Conservation (phyloP, 345 rosid genomes). For the Acer saccharum region DNA sequence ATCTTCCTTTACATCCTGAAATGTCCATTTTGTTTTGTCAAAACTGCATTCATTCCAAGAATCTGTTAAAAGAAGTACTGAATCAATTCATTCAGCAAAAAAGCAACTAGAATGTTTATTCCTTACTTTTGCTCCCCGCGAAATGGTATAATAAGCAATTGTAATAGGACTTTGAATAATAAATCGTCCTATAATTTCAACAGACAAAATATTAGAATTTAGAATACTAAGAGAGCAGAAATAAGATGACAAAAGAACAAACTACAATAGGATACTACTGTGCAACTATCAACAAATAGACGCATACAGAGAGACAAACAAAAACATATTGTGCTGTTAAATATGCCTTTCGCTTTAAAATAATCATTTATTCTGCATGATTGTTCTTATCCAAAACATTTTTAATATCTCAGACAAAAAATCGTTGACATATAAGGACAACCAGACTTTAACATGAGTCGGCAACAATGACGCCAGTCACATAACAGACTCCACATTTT, state of each 20-base stretch:
- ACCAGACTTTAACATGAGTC: not conserved
- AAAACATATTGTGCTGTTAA: not conserved
- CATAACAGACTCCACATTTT: not conserved
- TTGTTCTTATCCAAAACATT: not conserved
- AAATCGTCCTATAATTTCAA: conserved; percentile 69
- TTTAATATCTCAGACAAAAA: not conserved
- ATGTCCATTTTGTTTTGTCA: conserved; percentile 28
- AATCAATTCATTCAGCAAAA: conserved; percentile 11
- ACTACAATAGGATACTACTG: not conserved
- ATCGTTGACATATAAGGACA: not conserved
- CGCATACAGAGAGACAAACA: not conserved
- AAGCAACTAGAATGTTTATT: conserved; percentile 22
- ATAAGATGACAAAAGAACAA: conserved; percentile 9
- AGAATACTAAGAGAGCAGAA: conserved; percentile 8
- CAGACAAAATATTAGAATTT: conserved; percentile 19
- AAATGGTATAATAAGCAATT: conserved; percentile 50
- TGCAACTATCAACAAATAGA: not conserved
- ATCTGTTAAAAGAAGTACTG: conserved; percentile 5
- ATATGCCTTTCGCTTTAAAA: not conserved
- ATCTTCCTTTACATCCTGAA: conserved; percentile 37
- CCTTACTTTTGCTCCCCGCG: conserved; percentile 51
- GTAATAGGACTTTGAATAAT: conserved; percentile 76
- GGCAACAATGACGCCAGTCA: not conserved
- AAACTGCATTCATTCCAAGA: conserved; percentile 41
- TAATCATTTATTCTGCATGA: not conserved